These are phyloP conservation scores for Phytophthora boehmeriae DNA, from an alignment of 352 stramenopile genomes.

Conservation along the genomic window DNA sequence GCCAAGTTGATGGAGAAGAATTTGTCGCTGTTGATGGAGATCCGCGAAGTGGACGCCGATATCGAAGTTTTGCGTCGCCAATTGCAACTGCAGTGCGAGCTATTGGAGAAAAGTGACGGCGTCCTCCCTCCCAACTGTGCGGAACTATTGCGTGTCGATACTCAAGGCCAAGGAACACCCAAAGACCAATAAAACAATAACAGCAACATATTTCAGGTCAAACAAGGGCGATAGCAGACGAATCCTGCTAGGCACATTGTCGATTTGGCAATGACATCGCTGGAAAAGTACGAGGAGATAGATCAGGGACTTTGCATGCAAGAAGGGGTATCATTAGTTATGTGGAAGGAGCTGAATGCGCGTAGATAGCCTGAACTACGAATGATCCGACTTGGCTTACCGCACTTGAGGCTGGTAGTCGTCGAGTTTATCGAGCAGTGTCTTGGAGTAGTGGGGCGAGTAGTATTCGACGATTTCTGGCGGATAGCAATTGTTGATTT, in stretches of 20 bases:
- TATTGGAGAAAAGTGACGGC: conserved; percentile 31
- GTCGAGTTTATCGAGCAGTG: conserved; percentile 95
- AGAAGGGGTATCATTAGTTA: background rate
- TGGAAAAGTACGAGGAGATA: too few relatives aligned
- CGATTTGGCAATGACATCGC: background rate
- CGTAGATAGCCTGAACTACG: conserved; percentile 7
- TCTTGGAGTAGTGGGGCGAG: conserved; percentile 96
- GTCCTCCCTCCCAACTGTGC: conserved; percentile 35
- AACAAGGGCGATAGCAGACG: background rate
- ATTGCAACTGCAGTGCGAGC: conserved; percentile 33
- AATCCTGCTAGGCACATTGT: conserved; percentile 6
- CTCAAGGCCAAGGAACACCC: conserved; percentile 3
- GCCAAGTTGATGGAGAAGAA: conserved; percentile 64
- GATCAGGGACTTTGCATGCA: background rate
- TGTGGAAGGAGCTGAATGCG: background rate
- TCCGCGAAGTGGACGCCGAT: conserved; percentile 51
- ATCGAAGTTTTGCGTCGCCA: conserved; percentile 34
- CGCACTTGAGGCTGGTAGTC: conserved; percentile 92
- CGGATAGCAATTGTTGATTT: conserved; percentile 97
- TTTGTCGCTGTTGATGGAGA: conserved; percentile 53
- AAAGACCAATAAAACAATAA: background rate
- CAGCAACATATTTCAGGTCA: background rate
- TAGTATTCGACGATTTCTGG: conserved; percentile 97
- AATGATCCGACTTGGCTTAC: conserved; percentile 32
- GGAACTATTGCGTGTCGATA: conserved; percentile 26